Evolutionary conservation across 345 rosid genomes (phyloP).

Genomic region (Mangifera indica): DNA sequence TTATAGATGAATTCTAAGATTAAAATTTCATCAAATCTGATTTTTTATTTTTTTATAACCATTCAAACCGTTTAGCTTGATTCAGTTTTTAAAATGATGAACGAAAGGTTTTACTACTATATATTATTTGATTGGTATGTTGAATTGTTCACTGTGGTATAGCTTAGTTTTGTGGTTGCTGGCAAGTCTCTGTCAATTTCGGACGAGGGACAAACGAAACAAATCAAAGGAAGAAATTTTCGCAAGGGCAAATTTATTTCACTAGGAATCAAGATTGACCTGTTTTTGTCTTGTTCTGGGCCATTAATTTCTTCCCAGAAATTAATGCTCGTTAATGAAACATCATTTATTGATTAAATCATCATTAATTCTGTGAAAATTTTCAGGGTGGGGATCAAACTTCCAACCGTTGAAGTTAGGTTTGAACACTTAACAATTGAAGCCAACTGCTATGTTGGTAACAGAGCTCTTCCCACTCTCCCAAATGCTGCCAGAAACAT

Average conservation of each 20-base stretch:
- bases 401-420: slow-evolving; percentile 82
- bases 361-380: background rate
- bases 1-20: too few relatives aligned
- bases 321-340: background rate
- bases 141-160: background rate
- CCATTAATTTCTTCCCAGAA: background rate
- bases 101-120: too few relatives aligned
- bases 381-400: slow-evolving; percentile 74
- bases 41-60: too few relatives aligned
- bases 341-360: background rate
- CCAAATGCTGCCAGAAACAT: slow-evolving; percentile 65
- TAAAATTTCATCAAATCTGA: too few relatives aligned
- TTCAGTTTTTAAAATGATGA: too few relatives aligned
- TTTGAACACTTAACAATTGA: slow-evolving; percentile 58
- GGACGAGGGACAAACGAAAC: slow-evolving; percentile 6
- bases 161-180: background rate
- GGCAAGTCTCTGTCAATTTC: background rate
- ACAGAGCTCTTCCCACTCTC: slow-evolving; percentile 80
- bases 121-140: background rate
- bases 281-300: background rate
- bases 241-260: background rate
- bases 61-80: too few relatives aligned
- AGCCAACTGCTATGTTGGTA: slow-evolving; percentile 74
- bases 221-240: slow-evolving; percentile 5
- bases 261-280: background rate